Evolutionary conservation across 192 early-diverging fungal species (phyloP).

Genomic region (Thamnidium elegans): DNA sequence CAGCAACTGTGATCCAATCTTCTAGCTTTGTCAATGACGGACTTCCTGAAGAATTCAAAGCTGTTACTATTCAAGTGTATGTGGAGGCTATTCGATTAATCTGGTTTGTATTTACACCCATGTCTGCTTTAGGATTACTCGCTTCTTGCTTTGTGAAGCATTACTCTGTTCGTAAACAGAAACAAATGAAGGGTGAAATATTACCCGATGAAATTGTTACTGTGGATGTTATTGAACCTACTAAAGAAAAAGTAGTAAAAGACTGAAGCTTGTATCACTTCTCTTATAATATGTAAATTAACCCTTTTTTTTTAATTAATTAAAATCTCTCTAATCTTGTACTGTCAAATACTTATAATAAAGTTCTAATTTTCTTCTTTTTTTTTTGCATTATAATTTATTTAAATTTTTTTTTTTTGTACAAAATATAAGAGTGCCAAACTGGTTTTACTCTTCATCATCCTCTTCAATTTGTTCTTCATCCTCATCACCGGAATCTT

Average conservation of each 20-base stretch:
- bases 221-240: not conserved
- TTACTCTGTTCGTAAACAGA: constrained; percentile 16
- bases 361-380: too few relatives aligned
- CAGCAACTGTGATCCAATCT: constrained; percentile 13
- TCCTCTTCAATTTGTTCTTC: constrained; percentile 23
- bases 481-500: constrained; percentile 37
- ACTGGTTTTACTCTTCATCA: not conserved
- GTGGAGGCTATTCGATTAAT: constrained; percentile 21
- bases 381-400: not conserved
- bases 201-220: not conserved
- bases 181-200: not conserved
- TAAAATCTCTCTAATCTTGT: too few relatives aligned
- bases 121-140: constrained; percentile 24
- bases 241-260: too few relatives aligned
- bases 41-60: constrained; percentile 18
- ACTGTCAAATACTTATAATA: too few relatives aligned
- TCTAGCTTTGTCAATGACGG: constrained; percentile 21
- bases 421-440: constrained; percentile 2
- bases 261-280: too few relatives aligned
- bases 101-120: constrained; percentile 26
- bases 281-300: too few relatives aligned
- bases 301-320: too few relatives aligned
- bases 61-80: constrained; percentile 20
- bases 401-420: not conserved
- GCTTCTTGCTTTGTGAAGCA: constrained; percentile 23